phyloP scores from a whole-genome alignment of 768 basidiomycete genomes.

The Boletus eberwhitei region DNA sequence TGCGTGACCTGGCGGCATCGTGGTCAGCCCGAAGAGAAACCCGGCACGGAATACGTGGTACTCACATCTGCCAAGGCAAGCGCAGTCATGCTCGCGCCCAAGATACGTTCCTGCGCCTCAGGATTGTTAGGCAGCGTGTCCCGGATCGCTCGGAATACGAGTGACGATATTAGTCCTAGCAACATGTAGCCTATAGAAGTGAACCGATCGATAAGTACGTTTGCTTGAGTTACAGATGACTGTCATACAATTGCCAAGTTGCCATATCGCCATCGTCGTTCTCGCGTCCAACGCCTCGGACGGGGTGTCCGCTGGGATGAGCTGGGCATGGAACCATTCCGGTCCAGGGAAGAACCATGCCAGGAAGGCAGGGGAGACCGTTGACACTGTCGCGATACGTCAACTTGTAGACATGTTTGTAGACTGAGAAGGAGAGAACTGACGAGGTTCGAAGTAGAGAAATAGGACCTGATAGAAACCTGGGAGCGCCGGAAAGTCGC shows the following conservation, averaged over 20 bases:
- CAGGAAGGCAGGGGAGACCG: constrained; percentile 47
- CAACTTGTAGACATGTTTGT: constrained; percentile 11
- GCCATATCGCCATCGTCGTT: constrained; percentile 61
- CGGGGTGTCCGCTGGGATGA: constrained; percentile 46
- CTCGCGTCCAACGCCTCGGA: constrained; percentile 41
- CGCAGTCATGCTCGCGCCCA: constrained; percentile 59
- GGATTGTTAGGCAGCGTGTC: constrained; percentile 56
- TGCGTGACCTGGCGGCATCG: constrained; percentile 49
- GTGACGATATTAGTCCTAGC: constrained; percentile 58
- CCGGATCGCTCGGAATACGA: constrained; percentile 65
- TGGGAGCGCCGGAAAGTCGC: constrained; percentile 52
- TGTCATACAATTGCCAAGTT: constrained; percentile 60
- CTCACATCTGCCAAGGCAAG: constrained; percentile 71
- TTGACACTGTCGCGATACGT: constrained; percentile 40
- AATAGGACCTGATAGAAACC: constrained; percentile 63
- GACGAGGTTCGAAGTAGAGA: constrained; percentile 64
- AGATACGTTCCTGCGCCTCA: constrained; percentile 62
- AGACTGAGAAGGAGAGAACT: constrained; percentile 9
- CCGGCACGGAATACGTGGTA: neutral
- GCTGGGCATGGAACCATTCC: constrained; percentile 63
- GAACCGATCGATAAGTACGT: neutral
- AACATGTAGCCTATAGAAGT: constrained; percentile 54
- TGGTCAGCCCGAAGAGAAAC: neutral
- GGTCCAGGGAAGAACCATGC: constrained; percentile 59
- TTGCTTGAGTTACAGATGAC: neutral